Conservation (phyloP, 129 eudicot species). For the Helichrysum umbraculigerum region DNA sequence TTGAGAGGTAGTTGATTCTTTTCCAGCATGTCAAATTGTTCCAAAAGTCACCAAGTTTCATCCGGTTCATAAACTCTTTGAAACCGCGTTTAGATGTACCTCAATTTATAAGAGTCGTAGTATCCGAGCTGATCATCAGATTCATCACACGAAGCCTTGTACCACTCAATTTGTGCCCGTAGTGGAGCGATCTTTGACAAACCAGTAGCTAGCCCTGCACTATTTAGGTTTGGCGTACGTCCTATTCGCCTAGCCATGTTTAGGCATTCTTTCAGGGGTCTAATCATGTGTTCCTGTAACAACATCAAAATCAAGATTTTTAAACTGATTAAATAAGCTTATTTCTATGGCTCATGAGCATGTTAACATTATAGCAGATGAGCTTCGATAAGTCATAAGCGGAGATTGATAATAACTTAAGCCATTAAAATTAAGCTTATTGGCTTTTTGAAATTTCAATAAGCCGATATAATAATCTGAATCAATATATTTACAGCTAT, state of each 20-base stretch:
- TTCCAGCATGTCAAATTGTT: conserved; percentile 61
- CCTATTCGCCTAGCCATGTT: conserved; percentile 71
- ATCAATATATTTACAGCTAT: background rate
- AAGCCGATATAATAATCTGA: too few relatives aligned
- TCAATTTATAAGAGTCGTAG: conserved; percentile 73
- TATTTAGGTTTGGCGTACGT: conserved; percentile 70
- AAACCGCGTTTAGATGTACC: conserved; percentile 56
- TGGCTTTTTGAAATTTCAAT: too few relatives aligned
- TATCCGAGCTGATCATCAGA: conserved; percentile 82
- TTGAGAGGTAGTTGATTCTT: conserved; percentile 79
- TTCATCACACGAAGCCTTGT: conserved; percentile 67
- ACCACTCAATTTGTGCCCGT: conserved; percentile 87
- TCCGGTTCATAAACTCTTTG: conserved; percentile 54
- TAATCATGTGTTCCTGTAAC: conserved; percentile 51
- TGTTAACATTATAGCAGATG: too few relatives aligned
- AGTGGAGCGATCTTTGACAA: conserved; percentile 68
- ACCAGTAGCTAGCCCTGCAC: conserved; percentile 62
- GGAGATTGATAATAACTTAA: too few relatives aligned
- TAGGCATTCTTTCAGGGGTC: conserved; percentile 58
- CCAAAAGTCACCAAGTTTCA: conserved; percentile 76
- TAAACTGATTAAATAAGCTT: too few relatives aligned
- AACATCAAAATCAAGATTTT: background rate
- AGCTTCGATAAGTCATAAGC: too few relatives aligned
- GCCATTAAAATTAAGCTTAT: too few relatives aligned
- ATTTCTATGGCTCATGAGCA: too few relatives aligned